These are phyloP conservation scores for Orbilia brochopaga DNA, from an alignment of 2,329 filamentous ascomycete species.

Conservation along the genomic window DNA sequence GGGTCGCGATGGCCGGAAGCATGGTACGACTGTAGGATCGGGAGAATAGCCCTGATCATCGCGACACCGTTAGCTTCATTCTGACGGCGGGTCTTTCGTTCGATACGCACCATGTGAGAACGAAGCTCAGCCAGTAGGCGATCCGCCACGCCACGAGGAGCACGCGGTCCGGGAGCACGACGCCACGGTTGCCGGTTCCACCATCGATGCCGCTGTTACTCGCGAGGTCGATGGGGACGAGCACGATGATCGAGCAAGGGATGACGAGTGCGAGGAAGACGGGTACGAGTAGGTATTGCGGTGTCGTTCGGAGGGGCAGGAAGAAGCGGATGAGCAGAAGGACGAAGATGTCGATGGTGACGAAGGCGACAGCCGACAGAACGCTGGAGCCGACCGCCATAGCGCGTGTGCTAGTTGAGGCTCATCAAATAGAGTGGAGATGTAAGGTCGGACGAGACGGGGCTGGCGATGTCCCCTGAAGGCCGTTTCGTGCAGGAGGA, in stretches of 20 bases:
- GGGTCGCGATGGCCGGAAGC: slow-evolving; percentile 92
- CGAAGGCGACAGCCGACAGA: slow-evolving; percentile 53
- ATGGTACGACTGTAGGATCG: slow-evolving; percentile 89
- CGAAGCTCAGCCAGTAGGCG: slow-evolving; percentile 95
- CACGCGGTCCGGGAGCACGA: slow-evolving; percentile 81
- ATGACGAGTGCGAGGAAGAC: slow-evolving; percentile 96
- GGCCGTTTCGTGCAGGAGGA: slow-evolving; percentile 11
- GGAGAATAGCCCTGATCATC: slow-evolving; percentile 67
- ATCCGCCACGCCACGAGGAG: slow-evolving; percentile 91
- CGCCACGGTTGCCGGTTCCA: slow-evolving; percentile 67
- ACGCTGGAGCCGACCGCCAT: slow-evolving; percentile 53
- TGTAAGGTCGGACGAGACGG: neutral
- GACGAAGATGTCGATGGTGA: slow-evolving; percentile 66
- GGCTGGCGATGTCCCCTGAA: slow-evolving; percentile 26
- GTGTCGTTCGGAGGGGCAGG: slow-evolving; percentile 86
- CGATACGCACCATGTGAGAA: slow-evolving; percentile 77
- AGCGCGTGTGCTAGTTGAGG: slow-evolving; percentile 7
- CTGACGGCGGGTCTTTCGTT: neutral
- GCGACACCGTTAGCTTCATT: slow-evolving; percentile 20
- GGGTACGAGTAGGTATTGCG: slow-evolving; percentile 84
- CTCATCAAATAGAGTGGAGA: neutral
- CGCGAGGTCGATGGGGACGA: slow-evolving; percentile 94
- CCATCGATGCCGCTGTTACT: slow-evolving; percentile 78
- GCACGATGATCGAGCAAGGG: slow-evolving; percentile 84
- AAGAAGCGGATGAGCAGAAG: slow-evolving; percentile 87